phyloP scores from a whole-genome alignment of 176 grass and related monocot genomes.

The Puya raimondii region DNA sequence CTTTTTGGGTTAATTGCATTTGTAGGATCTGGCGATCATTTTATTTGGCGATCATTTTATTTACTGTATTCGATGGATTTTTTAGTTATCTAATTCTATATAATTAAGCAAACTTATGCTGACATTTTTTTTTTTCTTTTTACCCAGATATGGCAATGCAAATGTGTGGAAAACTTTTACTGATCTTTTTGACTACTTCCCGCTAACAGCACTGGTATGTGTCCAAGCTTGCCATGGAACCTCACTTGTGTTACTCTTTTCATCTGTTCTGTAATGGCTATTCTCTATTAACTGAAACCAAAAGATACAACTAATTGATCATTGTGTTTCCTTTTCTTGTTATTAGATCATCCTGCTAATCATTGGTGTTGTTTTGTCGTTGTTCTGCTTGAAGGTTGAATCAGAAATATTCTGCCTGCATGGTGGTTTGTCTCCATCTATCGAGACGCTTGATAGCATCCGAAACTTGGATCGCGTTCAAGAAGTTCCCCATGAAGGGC shows the following conservation, averaged over 20 bases:
- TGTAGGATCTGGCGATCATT: too few species aligned
- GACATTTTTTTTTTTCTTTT: constrained; percentile 15
- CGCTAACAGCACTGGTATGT: constrained; percentile 49
- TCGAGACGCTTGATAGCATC: constrained; percentile 55
- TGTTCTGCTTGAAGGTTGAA: constrained; percentile 29
- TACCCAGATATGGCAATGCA: constrained; percentile 52
- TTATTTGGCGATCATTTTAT: too few species aligned
- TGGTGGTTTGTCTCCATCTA: constrained; percentile 56
- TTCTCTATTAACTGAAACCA: neutral
- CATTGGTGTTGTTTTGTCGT: too few species aligned
- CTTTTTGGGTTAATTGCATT: too few species aligned
- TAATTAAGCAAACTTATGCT: neutral
- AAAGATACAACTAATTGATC: too few species aligned
- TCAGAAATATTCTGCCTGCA: constrained; percentile 69
- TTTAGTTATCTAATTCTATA: too few species aligned
- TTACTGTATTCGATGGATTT: too few species aligned
- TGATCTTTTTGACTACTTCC: constrained; percentile 64
- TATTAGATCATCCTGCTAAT: too few species aligned
- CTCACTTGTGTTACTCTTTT: constrained; percentile 3
- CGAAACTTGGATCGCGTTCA: constrained; percentile 61
- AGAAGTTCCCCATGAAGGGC: constrained; percentile 63
- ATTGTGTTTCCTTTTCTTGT: constrained; percentile 7
- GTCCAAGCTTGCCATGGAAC: neutral
- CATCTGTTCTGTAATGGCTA: neutral
- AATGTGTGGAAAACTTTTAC: constrained; percentile 70